These are phyloP conservation scores for Ensete ventricosum DNA, from an alignment of 176 grass and related monocot species.

Conservation along the genomic window DNA sequence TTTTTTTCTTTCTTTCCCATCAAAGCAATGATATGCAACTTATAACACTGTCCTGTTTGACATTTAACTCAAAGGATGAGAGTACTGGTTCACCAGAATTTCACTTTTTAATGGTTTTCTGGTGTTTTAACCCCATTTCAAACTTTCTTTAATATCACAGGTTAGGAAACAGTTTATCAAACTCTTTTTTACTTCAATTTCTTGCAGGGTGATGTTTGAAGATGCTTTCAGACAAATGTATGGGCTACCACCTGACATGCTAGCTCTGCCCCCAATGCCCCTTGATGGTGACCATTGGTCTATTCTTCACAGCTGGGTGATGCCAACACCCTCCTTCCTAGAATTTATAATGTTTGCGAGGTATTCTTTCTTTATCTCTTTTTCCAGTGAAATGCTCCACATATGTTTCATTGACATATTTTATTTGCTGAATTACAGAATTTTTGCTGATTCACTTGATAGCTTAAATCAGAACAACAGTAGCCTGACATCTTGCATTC, in stretches of 20 bases:
- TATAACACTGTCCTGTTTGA: too few species aligned
- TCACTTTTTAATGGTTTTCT: too few species aligned
- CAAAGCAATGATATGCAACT: too few species aligned
- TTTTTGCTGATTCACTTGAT: constrained; percentile 95
- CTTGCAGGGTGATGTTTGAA: constrained; percentile 56
- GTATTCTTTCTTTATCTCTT: constrained; percentile 20
- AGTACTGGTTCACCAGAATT: too few species aligned
- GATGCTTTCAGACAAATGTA: constrained; percentile 88
- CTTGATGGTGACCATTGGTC: constrained; percentile 64
- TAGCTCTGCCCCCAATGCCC: constrained; percentile 78
- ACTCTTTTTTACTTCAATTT: neutral
- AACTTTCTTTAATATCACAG: neutral
- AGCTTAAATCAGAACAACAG: constrained; percentile 46
- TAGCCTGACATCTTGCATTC: constrained; percentile 41
- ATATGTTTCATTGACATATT: neutral
- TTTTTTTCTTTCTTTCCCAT: too few species aligned
- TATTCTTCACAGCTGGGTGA: constrained; percentile 90
- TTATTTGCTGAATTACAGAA: constrained; percentile 36
- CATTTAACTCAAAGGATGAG: too few species aligned
- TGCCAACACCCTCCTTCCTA: constrained; percentile 93
- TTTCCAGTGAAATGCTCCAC: neutral
- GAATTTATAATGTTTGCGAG: constrained; percentile 96
- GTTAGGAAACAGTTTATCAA: neutral
- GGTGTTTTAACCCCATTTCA: neutral
- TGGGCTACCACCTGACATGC: constrained; percentile 42